Percentiles rank a stretch among this genome's conserved stretches.
phyloP scores from a whole-genome alignment of 495 filamentous ascomycete species.

The Cercophora newfieldiana region DNA sequence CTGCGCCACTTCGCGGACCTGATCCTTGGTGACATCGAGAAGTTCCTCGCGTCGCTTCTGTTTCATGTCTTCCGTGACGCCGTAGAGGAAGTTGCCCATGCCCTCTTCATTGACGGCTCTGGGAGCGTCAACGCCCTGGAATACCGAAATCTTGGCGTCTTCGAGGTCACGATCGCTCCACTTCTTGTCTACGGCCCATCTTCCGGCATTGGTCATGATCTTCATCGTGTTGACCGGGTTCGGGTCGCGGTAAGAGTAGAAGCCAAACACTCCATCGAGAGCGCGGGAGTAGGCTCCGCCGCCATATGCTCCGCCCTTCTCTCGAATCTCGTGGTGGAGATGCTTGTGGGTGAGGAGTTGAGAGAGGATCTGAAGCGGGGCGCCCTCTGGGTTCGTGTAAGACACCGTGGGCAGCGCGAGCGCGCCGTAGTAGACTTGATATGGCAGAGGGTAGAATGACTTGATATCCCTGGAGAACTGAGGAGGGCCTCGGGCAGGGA shows the following conservation, averaged over 20 bases:
- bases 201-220: conserved; percentile 80
- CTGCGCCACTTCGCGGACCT: conserved; percentile 79
- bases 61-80: conserved; percentile 85
- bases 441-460: conserved; percentile 90
- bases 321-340: conserved; percentile 94
- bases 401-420: conserved; percentile 80
- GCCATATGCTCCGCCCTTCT: conserved; percentile 96
- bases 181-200: conserved; percentile 77
- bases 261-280: conserved; percentile 82
- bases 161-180: conserved; percentile 90
- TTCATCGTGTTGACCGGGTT: conserved; percentile 85
- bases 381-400: conserved; percentile 72
- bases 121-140: conserved; percentile 94
- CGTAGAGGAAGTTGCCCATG: conserved; percentile 78
- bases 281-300: conserved; percentile 81
- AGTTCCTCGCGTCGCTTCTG: conserved; percentile 82
- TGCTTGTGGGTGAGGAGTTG: conserved; percentile 97
- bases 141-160: conserved; percentile 92
- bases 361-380: conserved; percentile 81
- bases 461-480: conserved; percentile 53
- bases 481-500: conserved; percentile 34
- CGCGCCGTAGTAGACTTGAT: conserved; percentile 93
- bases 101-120: conserved; percentile 85
- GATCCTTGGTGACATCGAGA: conserved; percentile 79
- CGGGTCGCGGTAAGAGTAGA: conserved; percentile 97